Base-by-base conservation (phyloP, 371 early-diverging fungal genomes). In the Saksenaea oblongispora region DNA sequence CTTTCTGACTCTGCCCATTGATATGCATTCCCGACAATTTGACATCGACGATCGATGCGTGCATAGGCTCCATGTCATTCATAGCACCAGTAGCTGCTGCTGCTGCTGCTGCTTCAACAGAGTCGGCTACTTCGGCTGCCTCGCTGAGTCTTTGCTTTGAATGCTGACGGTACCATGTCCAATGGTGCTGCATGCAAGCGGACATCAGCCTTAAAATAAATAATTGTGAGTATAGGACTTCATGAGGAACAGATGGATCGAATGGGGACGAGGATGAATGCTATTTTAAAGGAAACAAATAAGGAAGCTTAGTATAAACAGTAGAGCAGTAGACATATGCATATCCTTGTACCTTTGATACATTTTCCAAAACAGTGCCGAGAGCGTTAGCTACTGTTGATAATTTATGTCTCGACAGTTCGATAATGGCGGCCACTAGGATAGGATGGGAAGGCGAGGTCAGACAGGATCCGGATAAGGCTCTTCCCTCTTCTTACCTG, bases 151-250 rank as follows among this genome's bases (percentile, higher is more conserved):
- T 62, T 37, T 75, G 31, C 54, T 62, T 61, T 56, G 62, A 66
- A 8, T 66, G 67, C 34, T 86, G 84, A 42, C 85, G 80, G 73
- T 84, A 83, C 58, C 79, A 83, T 55, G 81, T 78, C 91, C 91
- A 91, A 65, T 87, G 85, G 42, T 86, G 85, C 36, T 86, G 84
- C 76, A 91, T 79, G 70, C 92, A 93, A 26, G 88, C 86, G 22
- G 87, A 87, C 55, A 92, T 60, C 53, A 92, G 68, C 60, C 86
- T 78, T 54, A 93, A 73, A 15, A 92, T 68, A 71, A 89, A 91
- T 15, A 90, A 72, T 69, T 93, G 93, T 28, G 90, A 88, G 61
- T 89, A 88, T 44, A 91, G 66, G 36, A 86, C 75, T 59, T 91
- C 88, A 51, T 72, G 61, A 9, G 88, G 85, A 18, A 86, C 70